Evolutionary conservation across 73 alveolate species (phyloP).

Genomic region (Stentor coeruleus): DNA sequence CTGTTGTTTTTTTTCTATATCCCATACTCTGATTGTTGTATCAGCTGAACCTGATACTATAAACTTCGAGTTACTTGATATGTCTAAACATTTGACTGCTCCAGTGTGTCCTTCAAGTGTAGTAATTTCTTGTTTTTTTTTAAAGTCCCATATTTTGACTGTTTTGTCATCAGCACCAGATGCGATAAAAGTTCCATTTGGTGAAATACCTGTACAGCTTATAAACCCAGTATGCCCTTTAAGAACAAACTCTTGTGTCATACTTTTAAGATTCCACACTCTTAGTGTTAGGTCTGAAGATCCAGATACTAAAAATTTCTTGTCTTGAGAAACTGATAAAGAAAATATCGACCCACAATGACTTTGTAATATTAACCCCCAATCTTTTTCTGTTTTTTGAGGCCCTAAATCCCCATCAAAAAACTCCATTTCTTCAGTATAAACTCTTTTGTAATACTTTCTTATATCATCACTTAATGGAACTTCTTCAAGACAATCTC

Average conservation of each 20-base stretch:
- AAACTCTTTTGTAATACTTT: no score
- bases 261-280: background rate
- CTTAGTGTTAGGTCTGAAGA: background rate
- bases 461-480: no score
- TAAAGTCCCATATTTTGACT: background rate
- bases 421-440: no score
- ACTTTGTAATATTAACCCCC: background rate
- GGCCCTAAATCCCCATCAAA: no score
- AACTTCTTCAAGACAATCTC: no score
- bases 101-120: background rate
- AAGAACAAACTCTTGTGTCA: background rate
- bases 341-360: background rate
- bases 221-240: constrained; percentile 7
- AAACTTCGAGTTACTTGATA: background rate
- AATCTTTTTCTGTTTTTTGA: background rate
- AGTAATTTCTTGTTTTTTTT: background rate
- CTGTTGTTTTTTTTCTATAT: background rate
- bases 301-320: background rate
- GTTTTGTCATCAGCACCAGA: background rate
- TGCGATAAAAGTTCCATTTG: background rate
- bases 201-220: background rate
- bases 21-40: constrained; percentile 5
- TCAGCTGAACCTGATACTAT: constrained; percentile 4
- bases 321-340: background rate
- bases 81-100: background rate